These are phyloP conservation scores for Cyclotella cryptica DNA, from an alignment of 108 stramenopile genomes.

Conservation along the genomic window DNA sequence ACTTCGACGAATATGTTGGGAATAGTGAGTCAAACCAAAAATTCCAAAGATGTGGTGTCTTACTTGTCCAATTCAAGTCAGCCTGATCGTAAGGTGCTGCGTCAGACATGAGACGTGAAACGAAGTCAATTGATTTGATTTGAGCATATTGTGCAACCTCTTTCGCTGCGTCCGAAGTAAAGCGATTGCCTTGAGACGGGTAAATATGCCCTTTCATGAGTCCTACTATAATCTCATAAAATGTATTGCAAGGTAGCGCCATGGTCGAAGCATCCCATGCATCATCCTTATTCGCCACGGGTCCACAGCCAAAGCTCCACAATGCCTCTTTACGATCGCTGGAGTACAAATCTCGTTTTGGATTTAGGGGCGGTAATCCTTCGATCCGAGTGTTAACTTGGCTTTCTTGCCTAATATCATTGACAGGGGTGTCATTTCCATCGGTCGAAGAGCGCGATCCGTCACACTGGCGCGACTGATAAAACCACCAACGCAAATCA, in stretches of 20 bases:
- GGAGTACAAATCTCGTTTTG: neutral
- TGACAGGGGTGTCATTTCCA: neutral
- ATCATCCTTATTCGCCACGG: neutral
- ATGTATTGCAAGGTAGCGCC: conserved; percentile 21
- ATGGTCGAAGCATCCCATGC: conserved; percentile 48
- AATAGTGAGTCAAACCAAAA: conserved; percentile 55
- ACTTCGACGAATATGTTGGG: conserved; percentile 3
- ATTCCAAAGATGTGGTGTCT: conserved; percentile 50
- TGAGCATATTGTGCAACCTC: conserved; percentile 18
- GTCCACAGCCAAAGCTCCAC: conserved; percentile 11
- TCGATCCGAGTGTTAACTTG: conserved; percentile 41
- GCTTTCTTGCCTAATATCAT: neutral
- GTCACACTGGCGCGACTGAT: conserved; percentile 19
- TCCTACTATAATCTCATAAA: conserved; percentile 44
- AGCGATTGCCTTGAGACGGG: conserved; percentile 3
- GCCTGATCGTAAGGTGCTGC: conserved; percentile 32
- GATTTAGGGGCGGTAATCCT: conserved; percentile 19
- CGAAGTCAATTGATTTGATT: conserved; percentile 42
- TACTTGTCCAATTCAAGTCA: conserved; percentile 8
- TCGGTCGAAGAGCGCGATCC: neutral
- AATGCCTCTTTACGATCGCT: conserved; percentile 19
- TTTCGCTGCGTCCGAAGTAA: conserved; percentile 4
- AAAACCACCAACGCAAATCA: conserved; percentile 41
- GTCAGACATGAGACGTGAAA: conserved; percentile 47
- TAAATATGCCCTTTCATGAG: conserved; percentile 37